Base-by-base conservation (phyloP, 1,139 yeast species). In the Eremothecium sinecaudum region DNA sequence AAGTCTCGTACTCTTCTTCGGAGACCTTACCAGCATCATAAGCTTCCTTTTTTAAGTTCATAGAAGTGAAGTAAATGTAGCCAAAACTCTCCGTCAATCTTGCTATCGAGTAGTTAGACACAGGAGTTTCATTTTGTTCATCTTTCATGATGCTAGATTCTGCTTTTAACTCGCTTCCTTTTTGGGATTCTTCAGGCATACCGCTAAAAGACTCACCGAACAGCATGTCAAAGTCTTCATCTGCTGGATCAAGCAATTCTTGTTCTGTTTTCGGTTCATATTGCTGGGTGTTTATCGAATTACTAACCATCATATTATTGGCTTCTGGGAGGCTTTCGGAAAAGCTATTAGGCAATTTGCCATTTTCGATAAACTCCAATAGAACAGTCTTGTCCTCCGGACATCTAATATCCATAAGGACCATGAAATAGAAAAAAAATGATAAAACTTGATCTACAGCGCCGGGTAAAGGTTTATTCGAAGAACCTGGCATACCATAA, bases 161-260 rank as follows among this genome's bases (percentile, higher is more conserved):
- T 16, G 18, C 14, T 33, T 28, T 14, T 20, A 30, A 5, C 11
- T 19, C 25, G 21, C 14, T 17, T 16, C 17, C 12, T 7, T 27
- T 46, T 49, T 37, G 33, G 10, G 31, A 15, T 16, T 34, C 37
- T 4, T 34, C 37, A 4, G 33, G 22, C 10, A 28, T 14, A 21
- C 33, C 33, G 22, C 33, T 34, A 15, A 34, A 34, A 5, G 37
- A 32, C 26, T 56, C 60, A 8, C 60, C 60, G 37, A 56, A 56
- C 7, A 56, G 37, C 56, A 56, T 52, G 34, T 53, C 58, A 31
- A 56, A 49, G 40, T 56, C 60, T 35, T 56, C 59, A 36, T 56
- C 59, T 15, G 43, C 41, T 4, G 43, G 47, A 8, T 44, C 34
- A 8, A 29, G 32, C 8, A 25, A 22, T 13, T 48, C 53, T 23